These are phyloP conservation scores for Bondarzewia mesenterica DNA, from an alignment of 1,284 basidiomycete genomes.

Conservation along the genomic window DNA sequence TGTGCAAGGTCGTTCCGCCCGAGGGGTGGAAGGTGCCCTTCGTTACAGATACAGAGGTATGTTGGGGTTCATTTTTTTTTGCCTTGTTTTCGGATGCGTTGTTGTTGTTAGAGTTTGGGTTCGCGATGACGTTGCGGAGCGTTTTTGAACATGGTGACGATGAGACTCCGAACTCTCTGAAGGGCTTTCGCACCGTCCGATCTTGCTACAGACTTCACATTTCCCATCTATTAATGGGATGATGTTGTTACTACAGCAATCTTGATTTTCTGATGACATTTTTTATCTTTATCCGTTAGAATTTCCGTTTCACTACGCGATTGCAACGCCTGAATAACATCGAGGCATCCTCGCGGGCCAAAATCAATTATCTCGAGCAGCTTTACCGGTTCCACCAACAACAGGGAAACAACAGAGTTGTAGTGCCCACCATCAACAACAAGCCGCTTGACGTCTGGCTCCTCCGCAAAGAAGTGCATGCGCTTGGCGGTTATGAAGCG, in stretches of 20 bases:
- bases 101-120: not conserved
- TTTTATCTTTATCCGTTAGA: constrained; percentile 47
- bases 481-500: constrained; percentile 79
- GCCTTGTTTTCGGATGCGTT: not conserved
- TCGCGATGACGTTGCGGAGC: no score
- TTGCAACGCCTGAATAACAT: constrained; percentile 94
- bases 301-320: constrained; percentile 92
- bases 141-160: no score
- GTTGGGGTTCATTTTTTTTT: not conserved
- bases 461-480: constrained; percentile 85
- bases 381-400: constrained; percentile 90
- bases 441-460: constrained; percentile 90
- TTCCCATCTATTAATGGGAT: no score
- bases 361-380: constrained; percentile 96
- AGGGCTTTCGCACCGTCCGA: no score
- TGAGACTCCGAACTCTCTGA: no score
- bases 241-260: no score
- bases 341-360: constrained; percentile 93
- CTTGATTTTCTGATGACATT: no score
- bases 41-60: constrained; percentile 93
- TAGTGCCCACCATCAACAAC: constrained; percentile 89
- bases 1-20: constrained; percentile 96
- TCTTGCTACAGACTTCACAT: no score
- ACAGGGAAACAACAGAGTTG: constrained; percentile 80
- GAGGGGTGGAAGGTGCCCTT: constrained; percentile 95